A percentile compares a stretch with the other conserved stretches of the same genome.
These are phyloP conservation scores for Ettlia oleoabundans DNA, from an alignment of 139 green algal genomes.

Conservation along the genomic window DNA sequence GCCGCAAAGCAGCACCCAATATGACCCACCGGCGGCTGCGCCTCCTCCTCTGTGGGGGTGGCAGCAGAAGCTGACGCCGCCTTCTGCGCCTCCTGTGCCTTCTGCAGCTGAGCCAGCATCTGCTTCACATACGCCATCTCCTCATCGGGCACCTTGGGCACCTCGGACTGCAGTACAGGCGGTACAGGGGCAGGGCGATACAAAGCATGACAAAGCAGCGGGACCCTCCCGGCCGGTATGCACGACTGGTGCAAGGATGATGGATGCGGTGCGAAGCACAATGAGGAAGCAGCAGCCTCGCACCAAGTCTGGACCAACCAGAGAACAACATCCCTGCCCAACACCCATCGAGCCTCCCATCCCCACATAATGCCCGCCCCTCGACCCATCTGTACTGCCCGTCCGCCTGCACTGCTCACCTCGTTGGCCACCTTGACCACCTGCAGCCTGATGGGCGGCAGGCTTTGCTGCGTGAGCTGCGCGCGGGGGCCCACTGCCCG, in stretches of 20 bases:
- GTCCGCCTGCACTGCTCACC: neutral
- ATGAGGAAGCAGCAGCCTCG: too few species aligned
- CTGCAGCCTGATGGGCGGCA: conserved; percentile 43
- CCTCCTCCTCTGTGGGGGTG: conserved; percentile 28
- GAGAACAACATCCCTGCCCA: too few species aligned
- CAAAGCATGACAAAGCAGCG: too few species aligned
- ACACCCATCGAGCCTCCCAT: neutral
- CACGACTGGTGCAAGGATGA: too few species aligned
- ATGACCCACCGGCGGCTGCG: conserved; percentile 39
- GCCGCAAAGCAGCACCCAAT: too few species aligned
- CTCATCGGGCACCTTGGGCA: conserved; percentile 65
- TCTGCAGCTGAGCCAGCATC: conserved; percentile 53
- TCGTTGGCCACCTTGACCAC: conserved; percentile 47
- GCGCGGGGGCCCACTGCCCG: neutral
- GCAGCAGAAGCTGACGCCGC: conserved; percentile 2
- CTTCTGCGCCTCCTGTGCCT: conserved; percentile 27
- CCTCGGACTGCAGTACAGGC: conserved; percentile 55
- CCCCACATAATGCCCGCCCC: neutral
- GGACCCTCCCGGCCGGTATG: too few species aligned
- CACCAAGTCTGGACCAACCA: too few species aligned
- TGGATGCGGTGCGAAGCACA: too few species aligned
- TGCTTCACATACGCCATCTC: conserved; percentile 62
- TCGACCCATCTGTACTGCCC: neutral
- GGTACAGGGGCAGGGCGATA: neutral
- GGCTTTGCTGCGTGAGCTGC: conserved; percentile 20